phyloP scores from a whole-genome alignment of 345 rosid genomes.

The Citrus glauca region DNA sequence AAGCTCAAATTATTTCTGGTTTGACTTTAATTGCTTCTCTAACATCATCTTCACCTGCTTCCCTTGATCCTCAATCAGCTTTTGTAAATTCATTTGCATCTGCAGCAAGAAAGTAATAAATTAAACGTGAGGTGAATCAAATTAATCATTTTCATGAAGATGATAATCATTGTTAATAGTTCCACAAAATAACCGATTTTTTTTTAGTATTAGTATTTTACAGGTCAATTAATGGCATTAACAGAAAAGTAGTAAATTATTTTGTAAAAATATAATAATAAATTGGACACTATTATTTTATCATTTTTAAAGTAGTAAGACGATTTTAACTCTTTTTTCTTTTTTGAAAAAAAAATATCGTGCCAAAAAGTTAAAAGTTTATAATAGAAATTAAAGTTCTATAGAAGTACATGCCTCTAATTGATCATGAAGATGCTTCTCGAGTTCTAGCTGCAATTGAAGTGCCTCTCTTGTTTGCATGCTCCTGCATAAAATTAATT shows the following conservation, averaged over 20 bases:
- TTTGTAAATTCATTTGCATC: conserved; percentile 78
- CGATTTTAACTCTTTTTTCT: too few species aligned
- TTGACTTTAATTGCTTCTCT: conserved; percentile 64
- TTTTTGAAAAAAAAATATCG: too few species aligned
- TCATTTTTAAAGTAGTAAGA: too few species aligned
- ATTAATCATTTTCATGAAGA: not conserved
- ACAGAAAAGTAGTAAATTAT: too few species aligned
- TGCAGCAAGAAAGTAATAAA: conserved; percentile 11
- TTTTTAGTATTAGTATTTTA: too few species aligned
- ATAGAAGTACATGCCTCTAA: conserved; percentile 51
- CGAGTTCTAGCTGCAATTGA: conserved; percentile 75
- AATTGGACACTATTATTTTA: too few species aligned
- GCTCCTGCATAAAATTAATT: conserved; percentile 26
- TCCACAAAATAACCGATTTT: too few species aligned
- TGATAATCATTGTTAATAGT: too few species aligned
- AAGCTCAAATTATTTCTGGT: too few species aligned
- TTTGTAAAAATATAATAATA: too few species aligned
- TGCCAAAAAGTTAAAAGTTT: too few species aligned
- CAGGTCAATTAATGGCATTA: too few species aligned
- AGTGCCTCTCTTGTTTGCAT: conserved; percentile 74
- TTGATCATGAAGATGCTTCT: conserved; percentile 88
- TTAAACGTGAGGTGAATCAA: not conserved
- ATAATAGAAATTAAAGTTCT: not conserved
- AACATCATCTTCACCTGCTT: conserved; percentile 73
- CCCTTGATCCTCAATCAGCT: conserved; percentile 80